phyloP scores from a whole-genome alignment of 1,139 yeast species.

The Suhomyces wounanorum region DNA sequence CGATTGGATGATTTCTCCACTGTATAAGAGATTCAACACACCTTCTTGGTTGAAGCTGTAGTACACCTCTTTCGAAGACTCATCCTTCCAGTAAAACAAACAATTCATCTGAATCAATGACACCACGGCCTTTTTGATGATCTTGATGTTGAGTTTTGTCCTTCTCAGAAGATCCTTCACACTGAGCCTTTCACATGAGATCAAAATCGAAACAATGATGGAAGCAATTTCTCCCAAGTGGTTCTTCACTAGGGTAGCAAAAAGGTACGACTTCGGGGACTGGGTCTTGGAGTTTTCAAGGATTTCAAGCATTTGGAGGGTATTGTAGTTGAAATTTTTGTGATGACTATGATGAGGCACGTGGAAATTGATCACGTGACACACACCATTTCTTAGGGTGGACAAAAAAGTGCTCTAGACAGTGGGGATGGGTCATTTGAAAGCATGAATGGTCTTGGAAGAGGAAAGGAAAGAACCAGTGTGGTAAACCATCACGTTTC shows the following conservation, averaged over 20 bases:
- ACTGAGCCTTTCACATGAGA: constrained; percentile 61
- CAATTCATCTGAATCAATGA: constrained; percentile 68
- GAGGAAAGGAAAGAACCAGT: no score
- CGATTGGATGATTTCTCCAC: constrained; percentile 71
- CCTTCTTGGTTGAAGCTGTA: constrained; percentile 71
- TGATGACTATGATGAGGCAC: constrained; percentile 7
- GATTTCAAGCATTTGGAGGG: constrained; percentile 17
- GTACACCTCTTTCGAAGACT: constrained; percentile 38
- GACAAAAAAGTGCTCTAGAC: no score
- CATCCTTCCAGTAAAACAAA: constrained; percentile 54
- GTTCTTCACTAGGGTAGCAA: constrained; percentile 52
- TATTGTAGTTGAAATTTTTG: constrained; percentile 1
- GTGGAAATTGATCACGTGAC: background rate
- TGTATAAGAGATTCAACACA: constrained; percentile 61
- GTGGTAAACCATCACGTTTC: no score
- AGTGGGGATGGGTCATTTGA: no score
- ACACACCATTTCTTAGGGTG: no score
- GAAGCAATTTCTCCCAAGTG: constrained; percentile 70
- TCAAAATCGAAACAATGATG: constrained; percentile 51
- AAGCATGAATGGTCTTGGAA: no score
- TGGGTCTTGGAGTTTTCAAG: constrained; percentile 40
- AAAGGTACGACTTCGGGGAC: constrained; percentile 64
- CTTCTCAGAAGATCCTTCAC: constrained; percentile 48
- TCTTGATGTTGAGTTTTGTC: constrained; percentile 42
- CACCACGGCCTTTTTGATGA: constrained; percentile 59